A percentile compares a stretch with the other conserved stretches of the same genome.
These are phyloP conservation scores for Wickerhamiella brachini DNA, from an alignment of 805 yeast genomes.

Conservation along the genomic window DNA sequence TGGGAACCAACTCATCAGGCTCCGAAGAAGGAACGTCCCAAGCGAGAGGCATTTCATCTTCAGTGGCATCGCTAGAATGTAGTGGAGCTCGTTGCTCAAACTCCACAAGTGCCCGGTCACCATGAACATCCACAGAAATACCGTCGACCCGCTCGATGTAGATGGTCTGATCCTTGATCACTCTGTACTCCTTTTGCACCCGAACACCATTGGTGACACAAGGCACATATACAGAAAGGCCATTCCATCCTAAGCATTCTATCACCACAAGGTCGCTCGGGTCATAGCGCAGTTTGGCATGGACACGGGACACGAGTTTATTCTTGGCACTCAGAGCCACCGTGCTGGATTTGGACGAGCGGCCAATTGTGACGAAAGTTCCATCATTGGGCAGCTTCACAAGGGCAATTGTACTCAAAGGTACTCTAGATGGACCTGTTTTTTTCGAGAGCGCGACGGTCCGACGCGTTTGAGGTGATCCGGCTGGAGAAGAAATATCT, in stretches of 20 bases:
- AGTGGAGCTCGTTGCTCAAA: conserved; percentile 28
- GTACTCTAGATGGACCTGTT: neutral
- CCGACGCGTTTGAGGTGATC: neutral
- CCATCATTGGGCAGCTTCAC: conserved; percentile 5
- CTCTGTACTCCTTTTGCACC: conserved; percentile 30
- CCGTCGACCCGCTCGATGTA: conserved; percentile 50
- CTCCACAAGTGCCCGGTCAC: conserved; percentile 42
- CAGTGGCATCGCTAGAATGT: conserved; percentile 32
- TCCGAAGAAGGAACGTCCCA: neutral
- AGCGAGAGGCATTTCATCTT: conserved; percentile 20
- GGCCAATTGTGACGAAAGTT: conserved; percentile 36
- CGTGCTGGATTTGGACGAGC: conserved; percentile 51
- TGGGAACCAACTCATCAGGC: neutral
- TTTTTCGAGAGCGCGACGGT: neutral
- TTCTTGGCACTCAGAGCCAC: conserved; percentile 34
- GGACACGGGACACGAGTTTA: conserved; percentile 54
- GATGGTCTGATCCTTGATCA: conserved; percentile 50
- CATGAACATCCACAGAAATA: conserved; percentile 55
- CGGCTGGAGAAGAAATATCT: conserved; percentile 1
- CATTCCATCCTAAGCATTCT: conserved; percentile 73
- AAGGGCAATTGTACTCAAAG: conserved; percentile 1
- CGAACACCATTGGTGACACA: conserved; percentile 10
- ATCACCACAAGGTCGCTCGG: conserved; percentile 33
- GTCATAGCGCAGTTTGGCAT: conserved; percentile 38
- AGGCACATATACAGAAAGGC: conserved; percentile 57